Conservation (phyloP, 495 filamentous ascomycete genomes). For the Penicillium cataractarum region DNA sequence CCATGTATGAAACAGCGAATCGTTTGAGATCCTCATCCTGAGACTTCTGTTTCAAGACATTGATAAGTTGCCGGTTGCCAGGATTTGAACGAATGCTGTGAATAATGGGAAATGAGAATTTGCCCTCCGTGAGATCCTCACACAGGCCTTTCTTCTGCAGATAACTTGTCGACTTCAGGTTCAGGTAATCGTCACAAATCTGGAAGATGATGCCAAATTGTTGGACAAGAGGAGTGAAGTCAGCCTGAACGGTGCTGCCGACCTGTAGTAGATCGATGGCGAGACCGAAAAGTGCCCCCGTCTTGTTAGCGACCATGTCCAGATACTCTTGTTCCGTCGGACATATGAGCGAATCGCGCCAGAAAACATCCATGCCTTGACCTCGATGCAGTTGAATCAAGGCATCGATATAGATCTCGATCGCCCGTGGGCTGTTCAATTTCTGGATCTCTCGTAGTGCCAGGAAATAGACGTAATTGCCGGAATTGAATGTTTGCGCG, state of each 20-base stretch:
- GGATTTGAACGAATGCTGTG: constrained; percentile 17
- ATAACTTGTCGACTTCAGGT: constrained; percentile 48
- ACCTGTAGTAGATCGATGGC: neutral
- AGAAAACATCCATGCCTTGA: constrained; percentile 6
- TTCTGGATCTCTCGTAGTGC: constrained; percentile 2
- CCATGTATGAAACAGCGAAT: constrained; percentile 1
- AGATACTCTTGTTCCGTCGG: neutral
- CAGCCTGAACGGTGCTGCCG: neutral
- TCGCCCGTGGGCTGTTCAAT: neutral
- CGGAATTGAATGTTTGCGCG: constrained; percentile 1
- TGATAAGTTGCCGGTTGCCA: constrained; percentile 1
- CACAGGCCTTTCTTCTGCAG: constrained; percentile 80
- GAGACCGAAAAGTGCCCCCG: neutral
- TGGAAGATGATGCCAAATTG: constrained; percentile 11
- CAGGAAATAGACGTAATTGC: constrained; percentile 3
- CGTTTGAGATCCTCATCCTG: constrained; percentile 3
- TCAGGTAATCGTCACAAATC: constrained; percentile 15
- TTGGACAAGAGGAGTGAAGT: neutral
- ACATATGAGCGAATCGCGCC: constrained; percentile 3
- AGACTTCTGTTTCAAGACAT: constrained; percentile 3
- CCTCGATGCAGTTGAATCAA: constrained; percentile 4
- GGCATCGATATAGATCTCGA: neutral
- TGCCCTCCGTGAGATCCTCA: constrained; percentile 88
- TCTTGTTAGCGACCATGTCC: constrained; percentile 3
- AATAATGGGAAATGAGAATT: constrained; percentile 76